Conservation (phyloP, 192 early-diverging fungal genomes). For the Coemansia sp. region DNA sequence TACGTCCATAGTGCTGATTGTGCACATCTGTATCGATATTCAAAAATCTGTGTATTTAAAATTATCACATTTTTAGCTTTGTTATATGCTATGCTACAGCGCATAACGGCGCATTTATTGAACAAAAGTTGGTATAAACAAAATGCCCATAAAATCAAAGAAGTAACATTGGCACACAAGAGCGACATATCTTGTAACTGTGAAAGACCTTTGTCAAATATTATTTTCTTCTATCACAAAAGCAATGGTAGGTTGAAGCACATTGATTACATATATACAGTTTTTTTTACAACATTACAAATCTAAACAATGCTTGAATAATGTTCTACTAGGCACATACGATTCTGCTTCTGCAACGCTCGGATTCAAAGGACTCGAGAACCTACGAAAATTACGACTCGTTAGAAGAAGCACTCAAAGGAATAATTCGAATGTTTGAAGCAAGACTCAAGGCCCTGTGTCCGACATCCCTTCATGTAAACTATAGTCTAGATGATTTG, state of each 20-base stretch:
- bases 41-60: no score
- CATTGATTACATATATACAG: background rate
- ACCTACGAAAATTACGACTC: conserved; percentile 26
- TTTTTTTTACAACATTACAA: no score
- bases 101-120: no score
- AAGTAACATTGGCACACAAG: no score
- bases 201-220: background rate
- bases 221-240: background rate
- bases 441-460: conserved; percentile 26
- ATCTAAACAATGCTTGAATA: background rate
- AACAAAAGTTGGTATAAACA: no score
- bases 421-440: conserved; percentile 36
- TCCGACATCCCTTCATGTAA: conserved; percentile 21
- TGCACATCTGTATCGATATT: no score
- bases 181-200: no score
- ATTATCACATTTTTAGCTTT: no score
- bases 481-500: conserved; percentile 43
- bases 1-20: no score
- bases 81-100: no score
- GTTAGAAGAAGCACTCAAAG: conserved; percentile 24
- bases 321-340: conserved; percentile 15
- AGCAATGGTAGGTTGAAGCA: background rate
- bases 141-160: no score
- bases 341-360: conserved; percentile 28
- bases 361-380: conserved; percentile 10